Conservation (phyloP, 257 asterid genomes). For the Haberlea rhodopensis region DNA sequence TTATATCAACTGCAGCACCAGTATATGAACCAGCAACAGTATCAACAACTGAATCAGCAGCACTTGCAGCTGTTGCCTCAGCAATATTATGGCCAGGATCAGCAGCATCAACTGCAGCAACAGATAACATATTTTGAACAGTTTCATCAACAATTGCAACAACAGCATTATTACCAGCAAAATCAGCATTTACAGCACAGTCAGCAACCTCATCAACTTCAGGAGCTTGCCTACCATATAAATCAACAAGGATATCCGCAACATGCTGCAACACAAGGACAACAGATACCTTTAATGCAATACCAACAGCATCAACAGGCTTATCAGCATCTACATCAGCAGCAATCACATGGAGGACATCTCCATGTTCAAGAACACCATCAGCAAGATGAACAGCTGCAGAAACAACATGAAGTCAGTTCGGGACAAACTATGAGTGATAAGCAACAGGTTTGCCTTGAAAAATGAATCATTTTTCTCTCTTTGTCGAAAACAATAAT, state of each 20-base stretch:
- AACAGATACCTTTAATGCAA: conserved; percentile 62
- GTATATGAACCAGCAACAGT: conserved; percentile 38
- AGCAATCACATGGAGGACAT: conserved; percentile 42
- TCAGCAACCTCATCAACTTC: conserved; percentile 38
- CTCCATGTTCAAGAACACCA: conserved; percentile 38
- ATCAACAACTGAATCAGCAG: conserved; percentile 44
- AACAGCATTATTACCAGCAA: conserved; percentile 31
- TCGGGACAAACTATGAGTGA: conserved; percentile 23
- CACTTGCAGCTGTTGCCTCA: conserved; percentile 24
- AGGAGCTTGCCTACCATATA: conserved; percentile 43
- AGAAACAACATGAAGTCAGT: conserved; percentile 28
- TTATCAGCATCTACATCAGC: conserved; percentile 40
- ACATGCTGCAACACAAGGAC: conserved; percentile 37
- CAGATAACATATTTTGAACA: conserved; percentile 31
- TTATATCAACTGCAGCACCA: conserved; percentile 50
- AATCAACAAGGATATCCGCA: conserved; percentile 59
- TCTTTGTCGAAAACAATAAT: background rate
- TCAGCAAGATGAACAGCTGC: conserved; percentile 32
- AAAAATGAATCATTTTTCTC: background rate
- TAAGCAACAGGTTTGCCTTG: conserved; percentile 33
- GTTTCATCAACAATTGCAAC: conserved; percentile 36
- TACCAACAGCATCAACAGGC: conserved; percentile 66
- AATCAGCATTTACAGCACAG: conserved; percentile 37
- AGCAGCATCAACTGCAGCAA: conserved; percentile 35
- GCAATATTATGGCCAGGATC: conserved; percentile 33